phyloP scores from a whole-genome alignment of 2,329 filamentous ascomycete species.

The Ceratocystis eucalypticola region DNA sequence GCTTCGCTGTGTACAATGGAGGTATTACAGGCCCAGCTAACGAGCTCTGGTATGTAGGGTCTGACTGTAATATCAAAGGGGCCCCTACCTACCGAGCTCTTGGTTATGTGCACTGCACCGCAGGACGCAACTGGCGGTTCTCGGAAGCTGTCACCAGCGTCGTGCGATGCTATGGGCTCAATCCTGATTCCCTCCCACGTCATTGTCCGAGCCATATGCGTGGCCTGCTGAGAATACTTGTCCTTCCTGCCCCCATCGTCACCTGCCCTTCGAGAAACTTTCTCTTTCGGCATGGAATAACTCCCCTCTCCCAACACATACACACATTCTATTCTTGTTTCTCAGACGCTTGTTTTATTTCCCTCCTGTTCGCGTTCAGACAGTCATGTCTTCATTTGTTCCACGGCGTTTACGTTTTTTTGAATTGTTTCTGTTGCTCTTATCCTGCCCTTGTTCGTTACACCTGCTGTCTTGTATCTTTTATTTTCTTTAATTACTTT shows the following conservation, averaged over 20 bases:
- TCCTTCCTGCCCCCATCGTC: not conserved
- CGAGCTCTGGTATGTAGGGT: too few relatives aligned
- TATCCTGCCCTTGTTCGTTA: not conserved
- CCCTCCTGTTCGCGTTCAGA: not conserved
- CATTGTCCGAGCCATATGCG: not conserved
- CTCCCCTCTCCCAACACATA: not conserved
- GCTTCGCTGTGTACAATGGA: too few relatives aligned
- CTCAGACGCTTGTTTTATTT: not conserved
- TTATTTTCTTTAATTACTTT: not conserved
- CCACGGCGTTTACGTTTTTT: conserved; percentile 1
- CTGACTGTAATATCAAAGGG: too few relatives aligned
- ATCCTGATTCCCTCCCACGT: not conserved
- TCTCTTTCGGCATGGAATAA: not conserved
- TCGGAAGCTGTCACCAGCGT: not conserved
- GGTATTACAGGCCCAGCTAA: too few relatives aligned
- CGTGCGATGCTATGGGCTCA: not conserved
- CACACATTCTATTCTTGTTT: not conserved
- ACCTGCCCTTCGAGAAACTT: not conserved
- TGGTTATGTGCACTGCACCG: too few relatives aligned
- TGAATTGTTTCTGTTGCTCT: not conserved
- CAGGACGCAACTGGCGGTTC: too few relatives aligned
- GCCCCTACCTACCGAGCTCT: too few relatives aligned
- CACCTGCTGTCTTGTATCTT: not conserved
- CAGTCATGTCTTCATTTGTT: not conserved
- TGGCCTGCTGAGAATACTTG: not conserved